Evolutionary conservation across 2,329 filamentous ascomycete species (phyloP).

Genomic region (Balansia obtecta): DNA sequence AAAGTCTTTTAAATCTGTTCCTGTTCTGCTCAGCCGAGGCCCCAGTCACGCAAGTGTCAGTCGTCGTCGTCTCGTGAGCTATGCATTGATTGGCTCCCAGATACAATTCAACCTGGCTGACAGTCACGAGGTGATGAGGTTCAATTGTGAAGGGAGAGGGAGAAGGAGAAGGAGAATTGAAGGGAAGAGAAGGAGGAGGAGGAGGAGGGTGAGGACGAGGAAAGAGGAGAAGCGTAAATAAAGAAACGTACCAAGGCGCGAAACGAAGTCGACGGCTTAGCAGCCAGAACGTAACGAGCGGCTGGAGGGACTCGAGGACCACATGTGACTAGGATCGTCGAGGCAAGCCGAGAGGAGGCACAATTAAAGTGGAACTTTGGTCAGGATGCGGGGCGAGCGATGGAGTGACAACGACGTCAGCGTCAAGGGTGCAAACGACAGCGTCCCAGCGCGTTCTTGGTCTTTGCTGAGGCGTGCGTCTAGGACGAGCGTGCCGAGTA

Average conservation of each 20-base stretch:
- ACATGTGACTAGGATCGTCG: constrained; percentile 5
- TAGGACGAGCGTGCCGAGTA: neutral
- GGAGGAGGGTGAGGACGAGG: neutral
- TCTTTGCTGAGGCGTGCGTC: neutral
- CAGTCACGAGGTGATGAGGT: neutral
- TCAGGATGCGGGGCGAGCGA: constrained; percentile 1
- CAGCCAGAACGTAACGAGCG: neutral
- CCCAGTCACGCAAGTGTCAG: neutral
- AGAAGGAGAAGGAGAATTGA: neutral
- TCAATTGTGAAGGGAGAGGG: neutral
- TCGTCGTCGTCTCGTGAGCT: neutral
- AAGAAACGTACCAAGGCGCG: neutral
- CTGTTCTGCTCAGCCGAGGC: constrained; percentile 1
- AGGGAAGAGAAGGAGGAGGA: neutral
- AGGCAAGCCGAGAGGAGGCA: neutral
- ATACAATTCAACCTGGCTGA: neutral
- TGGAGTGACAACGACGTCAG: constrained; percentile 1
- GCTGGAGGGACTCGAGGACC: neutral
- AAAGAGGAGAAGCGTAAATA: neutral
- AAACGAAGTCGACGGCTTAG: constrained; percentile 1
- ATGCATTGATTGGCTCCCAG: constrained; percentile 3
- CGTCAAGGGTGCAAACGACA: neutral
- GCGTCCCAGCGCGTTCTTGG: neutral
- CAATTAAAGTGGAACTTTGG: neutral
- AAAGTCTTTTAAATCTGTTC: neutral